Conservation (phyloP, 495 filamentous ascomycete species). For the Elaphomyces granulatus region DNA sequence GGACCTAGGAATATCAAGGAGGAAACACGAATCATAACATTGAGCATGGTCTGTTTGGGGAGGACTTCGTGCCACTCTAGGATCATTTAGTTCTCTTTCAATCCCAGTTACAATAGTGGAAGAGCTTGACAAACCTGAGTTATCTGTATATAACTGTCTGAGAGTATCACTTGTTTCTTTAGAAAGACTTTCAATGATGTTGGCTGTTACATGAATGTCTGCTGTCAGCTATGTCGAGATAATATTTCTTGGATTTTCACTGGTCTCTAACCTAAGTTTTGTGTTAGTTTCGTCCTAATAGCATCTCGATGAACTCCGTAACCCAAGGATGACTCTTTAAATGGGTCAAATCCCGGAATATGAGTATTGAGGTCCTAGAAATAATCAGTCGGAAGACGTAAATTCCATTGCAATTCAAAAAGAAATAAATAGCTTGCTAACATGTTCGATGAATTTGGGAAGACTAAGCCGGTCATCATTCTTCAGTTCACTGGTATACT, state of each 20-base stretch:
- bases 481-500: conserved; percentile 35
- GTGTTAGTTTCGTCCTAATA: conserved; percentile 32
- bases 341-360: conserved; percentile 35
- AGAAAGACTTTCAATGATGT: conserved; percentile 5
- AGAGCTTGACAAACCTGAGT: conserved; percentile 1
- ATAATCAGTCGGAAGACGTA: too few species aligned
- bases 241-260: neutral
- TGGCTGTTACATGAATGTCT: neutral
- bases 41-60: conserved; percentile 24
- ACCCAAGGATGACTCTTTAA: conserved; percentile 17
- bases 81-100: neutral
- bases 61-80: conserved; percentile 11
- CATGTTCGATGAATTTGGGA: conserved; percentile 26
- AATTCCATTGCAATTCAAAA: conserved; percentile 2
- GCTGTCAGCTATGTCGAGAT: neutral
- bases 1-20: conserved; percentile 44
- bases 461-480: conserved; percentile 16
- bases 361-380: conserved; percentile 28
- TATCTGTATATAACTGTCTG: conserved; percentile 15
- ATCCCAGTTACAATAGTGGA: neutral
- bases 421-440: conserved; percentile 21
- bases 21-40: conserved; percentile 41
- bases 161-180: conserved; percentile 22
- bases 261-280: too few species aligned
- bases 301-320: conserved; percentile 22